Evolutionary conservation across 306 rosid species (phyloP), one percentile per base, ranked within the genome.

Genomic region (Pterocarpus santalinus): DNA sequence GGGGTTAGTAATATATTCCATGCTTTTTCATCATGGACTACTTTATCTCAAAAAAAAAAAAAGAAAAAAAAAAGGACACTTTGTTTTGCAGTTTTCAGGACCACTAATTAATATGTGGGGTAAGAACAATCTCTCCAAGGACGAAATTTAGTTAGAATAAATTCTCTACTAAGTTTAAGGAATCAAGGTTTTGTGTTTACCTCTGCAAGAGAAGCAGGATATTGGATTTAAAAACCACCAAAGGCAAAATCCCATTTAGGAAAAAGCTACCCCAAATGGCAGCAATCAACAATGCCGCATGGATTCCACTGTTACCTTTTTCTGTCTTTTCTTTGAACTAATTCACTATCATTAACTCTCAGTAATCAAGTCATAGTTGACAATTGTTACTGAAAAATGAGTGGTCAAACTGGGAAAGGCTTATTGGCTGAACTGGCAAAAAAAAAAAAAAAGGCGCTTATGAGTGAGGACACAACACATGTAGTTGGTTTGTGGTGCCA

Each of bases 261-360:
- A 70, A 79, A 79, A 83, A 75, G 65, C 70, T 74, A 75, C 74
- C 83, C 87, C 71, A 78, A 79, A 56, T 84, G 74, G 81, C 71
- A 80, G 75, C 67, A 64, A 61, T 35, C 72, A 76, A 2, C 30
- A 81, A 35, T 80, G 73, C 55, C 79, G 70, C 69, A 85, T 69
- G 58, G 65, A 77, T 32, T 72, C 56, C 51, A 76, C 61, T 17
- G 74, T 79, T 35, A 69, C 30, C 15, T 52, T 58, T 83, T 82
- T 66, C 12, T 80, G 85, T 33, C 85, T 69, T 82, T 79, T 82
- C 69, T 43, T 60, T 55, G 7, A 73, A 62, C 65, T 69, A 74
- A 69, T 67, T 62, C 79, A 55, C 66, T 72, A 62, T 44, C 62
- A 43, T 46, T 67, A 78, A 66, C 56, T 77, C 61, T 74, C 75